Evolutionary conservation across 345 rosid species (phyloP), one percentile per base, ranked within the genome.

Genomic region (Lepidium aucheri): DNA sequence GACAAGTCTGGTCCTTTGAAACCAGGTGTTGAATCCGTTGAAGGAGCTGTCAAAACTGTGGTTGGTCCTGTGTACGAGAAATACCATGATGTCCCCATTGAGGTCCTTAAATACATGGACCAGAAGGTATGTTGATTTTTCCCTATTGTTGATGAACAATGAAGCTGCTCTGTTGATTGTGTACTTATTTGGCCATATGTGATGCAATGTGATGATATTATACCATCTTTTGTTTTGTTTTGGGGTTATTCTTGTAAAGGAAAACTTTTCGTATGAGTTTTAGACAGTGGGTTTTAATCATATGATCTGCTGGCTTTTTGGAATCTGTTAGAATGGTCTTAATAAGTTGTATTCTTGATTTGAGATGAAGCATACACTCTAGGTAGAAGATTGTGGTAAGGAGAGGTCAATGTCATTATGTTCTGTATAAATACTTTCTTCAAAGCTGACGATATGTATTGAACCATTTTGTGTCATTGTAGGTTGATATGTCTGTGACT

Each of bases 1-100:
- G 93, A 85, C 17, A 81, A 76, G 78, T 77, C 91, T 1, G 95
- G 99, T 17, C 96, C 91, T 2, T 70, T 91, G 80, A 91, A 87
- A 68, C 70, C 90, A 2, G 86, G 96, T 14, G 89, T 94, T 62
- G 96, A 91, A 72, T 81, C 91, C 12, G 80, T 87, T 0, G 99
- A 94, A 74, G 93, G 88, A 15, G 81, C 88, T 1, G 95, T 91
- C 14, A 88, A 83, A 81, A 85, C 65, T 9, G 82, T 95, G n/a
- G 83, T 89, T 0, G 84, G 87, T 28, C 97, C 93, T 28, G 96
- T 95, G 3, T 83, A 81, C 38, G 65, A 80, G 8, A 89, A 87
- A 60, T 91, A 69, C 77, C 92, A 83, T 9, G 90, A 77, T 28
- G 79, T 83, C 24, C 97, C 96, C 0, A 70, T 70, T 1, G 90